phyloP scores from a whole-genome alignment of 768 basidiomycete species.

The Chlorophyllum brunneum region DNA sequence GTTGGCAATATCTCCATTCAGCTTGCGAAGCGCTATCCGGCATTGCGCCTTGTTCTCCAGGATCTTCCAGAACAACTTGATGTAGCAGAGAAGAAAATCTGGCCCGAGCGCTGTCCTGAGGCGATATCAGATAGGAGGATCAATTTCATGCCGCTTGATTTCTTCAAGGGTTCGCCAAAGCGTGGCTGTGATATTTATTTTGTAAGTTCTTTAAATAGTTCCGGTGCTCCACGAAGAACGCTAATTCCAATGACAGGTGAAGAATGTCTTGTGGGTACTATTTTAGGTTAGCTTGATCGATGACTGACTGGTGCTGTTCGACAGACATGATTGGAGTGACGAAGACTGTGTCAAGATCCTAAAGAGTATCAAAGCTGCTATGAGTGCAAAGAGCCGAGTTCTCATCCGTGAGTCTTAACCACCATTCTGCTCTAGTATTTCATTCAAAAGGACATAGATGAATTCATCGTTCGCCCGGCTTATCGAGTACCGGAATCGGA shows the following conservation, averaged over 20 bases:
- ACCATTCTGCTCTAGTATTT: background rate
- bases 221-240: background rate
- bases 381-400: constrained; percentile 29
- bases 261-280: constrained; percentile 30
- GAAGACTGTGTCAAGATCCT: constrained; percentile 32
- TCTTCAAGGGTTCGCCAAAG: constrained; percentile 34
- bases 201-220: too few relatives aligned
- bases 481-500: constrained; percentile 12
- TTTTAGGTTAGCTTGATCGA: background rate
- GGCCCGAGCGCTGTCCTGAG: constrained; percentile 32
- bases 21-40: constrained; percentile 30
- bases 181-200: constrained; percentile 37
- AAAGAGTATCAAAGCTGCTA: constrained; percentile 28
- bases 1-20: constrained; percentile 32
- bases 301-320: background rate
- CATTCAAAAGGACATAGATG: constrained; percentile 22
- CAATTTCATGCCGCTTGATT: constrained; percentile 36
- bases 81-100: constrained; percentile 29
- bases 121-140: constrained; percentile 30
- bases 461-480: constrained; percentile 31
- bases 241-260: constrained; percentile 24
- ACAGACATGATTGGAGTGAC: constrained; percentile 41
- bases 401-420: constrained; percentile 30
- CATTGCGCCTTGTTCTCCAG: constrained; percentile 31
- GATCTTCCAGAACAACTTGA: constrained; percentile 30